Conservation (phyloP, 129 eudicot genomes). For the Oenanthe sinensis region DNA sequence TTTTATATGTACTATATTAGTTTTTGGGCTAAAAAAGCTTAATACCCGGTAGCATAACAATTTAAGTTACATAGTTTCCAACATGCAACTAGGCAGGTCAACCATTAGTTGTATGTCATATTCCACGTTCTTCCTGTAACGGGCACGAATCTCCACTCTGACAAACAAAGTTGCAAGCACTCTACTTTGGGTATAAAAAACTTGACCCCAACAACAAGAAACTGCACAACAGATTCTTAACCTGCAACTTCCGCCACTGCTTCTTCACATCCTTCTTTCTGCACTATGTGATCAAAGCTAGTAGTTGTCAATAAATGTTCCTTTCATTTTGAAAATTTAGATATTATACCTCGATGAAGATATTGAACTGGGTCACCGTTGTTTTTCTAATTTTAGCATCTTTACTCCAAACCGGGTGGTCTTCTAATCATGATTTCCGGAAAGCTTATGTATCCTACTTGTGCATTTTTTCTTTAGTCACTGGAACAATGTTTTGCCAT, state of each 20-base stretch:
- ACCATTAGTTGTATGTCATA: background rate
- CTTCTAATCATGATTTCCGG: constrained; percentile 49
- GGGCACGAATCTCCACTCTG: constrained; percentile 5
- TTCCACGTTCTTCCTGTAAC: background rate
- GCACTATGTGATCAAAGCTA: background rate
- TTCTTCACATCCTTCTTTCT: constrained; percentile 13
- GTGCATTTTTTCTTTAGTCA: background rate
- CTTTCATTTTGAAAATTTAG: constrained; percentile 28
- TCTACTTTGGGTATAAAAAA: background rate
- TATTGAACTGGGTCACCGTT: constrained; percentile 23
- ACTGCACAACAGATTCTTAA: constrained; percentile 21
- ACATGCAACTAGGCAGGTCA: background rate
- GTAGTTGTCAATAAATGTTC: background rate
- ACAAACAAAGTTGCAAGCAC: constrained; percentile 6
- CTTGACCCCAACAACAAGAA: background rate
- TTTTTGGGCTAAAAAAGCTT: too few species aligned
- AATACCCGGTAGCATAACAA: background rate
- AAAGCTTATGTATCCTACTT: constrained; percentile 49
- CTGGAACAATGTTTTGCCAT: background rate
- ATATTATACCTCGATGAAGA: constrained; percentile 59
- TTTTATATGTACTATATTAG: too few species aligned
- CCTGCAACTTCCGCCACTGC: constrained; percentile 19
- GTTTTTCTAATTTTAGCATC: constrained; percentile 19
- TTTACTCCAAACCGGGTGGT: constrained; percentile 37
- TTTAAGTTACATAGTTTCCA: too few species aligned